A percentile compares a stretch with the other conserved stretches of the same genome.
Evolutionary conservation across 1,139 yeast species (phyloP).

Genomic region (Kodamaea alishanica): DNA sequence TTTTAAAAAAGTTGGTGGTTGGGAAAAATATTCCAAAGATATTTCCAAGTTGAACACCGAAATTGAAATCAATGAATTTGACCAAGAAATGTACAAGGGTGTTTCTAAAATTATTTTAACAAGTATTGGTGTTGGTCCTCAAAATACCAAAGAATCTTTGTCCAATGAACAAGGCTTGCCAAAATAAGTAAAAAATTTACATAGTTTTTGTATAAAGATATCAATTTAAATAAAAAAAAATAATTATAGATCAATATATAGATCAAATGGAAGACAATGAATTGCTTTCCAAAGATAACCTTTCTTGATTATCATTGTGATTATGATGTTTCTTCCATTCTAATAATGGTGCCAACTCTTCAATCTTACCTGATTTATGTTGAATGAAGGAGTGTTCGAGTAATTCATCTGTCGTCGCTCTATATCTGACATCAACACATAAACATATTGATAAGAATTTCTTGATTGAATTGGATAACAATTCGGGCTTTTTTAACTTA

Average conservation of each 20-base stretch:
- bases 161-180: constrained; percentile 45
- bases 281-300: constrained; percentile 1
- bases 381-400: constrained; percentile 75
- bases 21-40: constrained; percentile 49
- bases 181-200: constrained; percentile 8
- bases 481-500: constrained; percentile 82
- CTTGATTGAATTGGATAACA: constrained; percentile 73
- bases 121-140: constrained; percentile 85
- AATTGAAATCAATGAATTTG: constrained; percentile 37
- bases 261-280: neutral
- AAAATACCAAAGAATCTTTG: constrained; percentile 48
- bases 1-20: constrained; percentile 62
- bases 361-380: constrained; percentile 64
- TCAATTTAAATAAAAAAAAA: constrained; percentile 2
- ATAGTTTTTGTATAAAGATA: neutral
- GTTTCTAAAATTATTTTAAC: constrained; percentile 82
- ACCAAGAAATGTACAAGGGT: constrained; percentile 57
- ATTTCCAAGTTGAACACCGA: constrained; percentile 29
- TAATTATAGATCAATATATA: neutral
- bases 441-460: constrained; percentile 86
- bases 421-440: constrained; percentile 89
- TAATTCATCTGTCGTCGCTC: constrained; percentile 89
- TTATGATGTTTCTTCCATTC: constrained; percentile 52
- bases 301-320: constrained; percentile 4
- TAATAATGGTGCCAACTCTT: constrained; percentile 64